phyloP scores from a whole-genome alignment of 116 monocot genomes.

The Thalassia testudinum region DNA sequence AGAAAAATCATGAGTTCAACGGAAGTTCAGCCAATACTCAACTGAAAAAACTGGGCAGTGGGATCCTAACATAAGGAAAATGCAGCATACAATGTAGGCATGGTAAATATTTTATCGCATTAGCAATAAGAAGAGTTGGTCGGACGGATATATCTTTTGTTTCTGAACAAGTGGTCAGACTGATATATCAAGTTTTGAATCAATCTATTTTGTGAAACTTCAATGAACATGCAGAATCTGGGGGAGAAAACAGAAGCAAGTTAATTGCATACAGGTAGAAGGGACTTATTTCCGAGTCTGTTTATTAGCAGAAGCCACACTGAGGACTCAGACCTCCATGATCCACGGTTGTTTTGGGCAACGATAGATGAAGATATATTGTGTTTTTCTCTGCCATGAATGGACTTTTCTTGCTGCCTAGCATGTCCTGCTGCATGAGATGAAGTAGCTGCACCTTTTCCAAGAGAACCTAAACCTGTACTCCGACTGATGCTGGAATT shows the following conservation, averaged over 20 bases:
- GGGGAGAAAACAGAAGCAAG: background rate
- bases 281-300: conserved; percentile 63
- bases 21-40: too few species aligned
- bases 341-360: conserved; percentile 30
- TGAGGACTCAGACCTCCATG: conserved; percentile 63
- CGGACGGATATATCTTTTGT: too few species aligned
- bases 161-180: too few species aligned
- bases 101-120: too few species aligned
- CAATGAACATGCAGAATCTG: background rate
- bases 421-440: conserved; percentile 24
- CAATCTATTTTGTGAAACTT: background rate
- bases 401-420: conserved; percentile 30
- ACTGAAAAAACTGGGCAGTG: too few species aligned
- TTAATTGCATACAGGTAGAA: conserved; percentile 54
- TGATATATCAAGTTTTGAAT: background rate
- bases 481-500: too few species aligned
- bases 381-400: conserved; percentile 33
- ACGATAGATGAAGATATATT: too few species aligned
- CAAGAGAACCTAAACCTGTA: too few species aligned
- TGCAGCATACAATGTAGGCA: too few species aligned
- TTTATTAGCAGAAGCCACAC: conserved; percentile 72
- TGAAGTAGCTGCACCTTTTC: conserved; percentile 10
- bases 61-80: too few species aligned
- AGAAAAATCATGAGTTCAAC: too few species aligned
- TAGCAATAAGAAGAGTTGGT: too few species aligned